These are phyloP conservation scores for Sarocladium brachiariae DNA, from an alignment of 2,329 filamentous ascomycete species.

Conservation along the genomic window DNA sequence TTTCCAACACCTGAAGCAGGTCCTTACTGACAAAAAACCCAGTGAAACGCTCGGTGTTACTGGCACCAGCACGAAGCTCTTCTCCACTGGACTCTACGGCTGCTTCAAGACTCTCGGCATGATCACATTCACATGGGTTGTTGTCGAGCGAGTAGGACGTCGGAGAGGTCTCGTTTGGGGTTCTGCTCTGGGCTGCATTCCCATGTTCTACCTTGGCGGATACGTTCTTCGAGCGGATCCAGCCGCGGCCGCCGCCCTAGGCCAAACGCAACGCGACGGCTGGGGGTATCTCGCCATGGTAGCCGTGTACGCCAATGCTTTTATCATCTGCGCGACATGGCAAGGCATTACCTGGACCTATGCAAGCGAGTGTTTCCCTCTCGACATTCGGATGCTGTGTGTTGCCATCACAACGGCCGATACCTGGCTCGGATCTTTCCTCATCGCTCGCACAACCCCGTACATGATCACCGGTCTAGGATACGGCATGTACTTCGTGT, in stretches of 20 bases:
- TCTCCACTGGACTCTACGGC: slow-evolving; percentile 35
- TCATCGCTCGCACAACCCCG: slow-evolving; percentile 31
- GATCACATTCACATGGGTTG: slow-evolving; percentile 33
- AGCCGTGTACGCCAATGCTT: slow-evolving; percentile 34
- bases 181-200: slow-evolving; percentile 28
- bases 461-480: slow-evolving; percentile 34
- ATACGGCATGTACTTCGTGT: slow-evolving; percentile 48
- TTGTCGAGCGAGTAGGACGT: slow-evolving; percentile 41
- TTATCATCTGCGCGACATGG: slow-evolving; percentile 33
- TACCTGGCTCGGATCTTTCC: slow-evolving; percentile 32
- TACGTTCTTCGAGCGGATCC: slow-evolving; percentile 28
- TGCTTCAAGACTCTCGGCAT: slow-evolving; percentile 30
- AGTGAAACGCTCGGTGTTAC: slow-evolving; percentile 27
- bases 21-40: not conserved
- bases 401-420: slow-evolving; percentile 27
- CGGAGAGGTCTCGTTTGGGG: slow-evolving; percentile 39
- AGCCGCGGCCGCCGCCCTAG: slow-evolving; percentile 33
- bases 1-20: not conserved
- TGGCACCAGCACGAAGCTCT: slow-evolving; percentile 25
- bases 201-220: slow-evolving; percentile 33
- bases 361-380: slow-evolving; percentile 39
- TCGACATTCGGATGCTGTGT: slow-evolving; percentile 29
- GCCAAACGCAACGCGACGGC: slow-evolving; percentile 34
- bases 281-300: slow-evolving; percentile 41
- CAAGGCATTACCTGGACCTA: slow-evolving; percentile 38